Evolutionary conservation across 768 basidiomycete species (phyloP), one percentile per base, ranked within the genome.

Genomic region (Phaeolepiota aurea): DNA sequence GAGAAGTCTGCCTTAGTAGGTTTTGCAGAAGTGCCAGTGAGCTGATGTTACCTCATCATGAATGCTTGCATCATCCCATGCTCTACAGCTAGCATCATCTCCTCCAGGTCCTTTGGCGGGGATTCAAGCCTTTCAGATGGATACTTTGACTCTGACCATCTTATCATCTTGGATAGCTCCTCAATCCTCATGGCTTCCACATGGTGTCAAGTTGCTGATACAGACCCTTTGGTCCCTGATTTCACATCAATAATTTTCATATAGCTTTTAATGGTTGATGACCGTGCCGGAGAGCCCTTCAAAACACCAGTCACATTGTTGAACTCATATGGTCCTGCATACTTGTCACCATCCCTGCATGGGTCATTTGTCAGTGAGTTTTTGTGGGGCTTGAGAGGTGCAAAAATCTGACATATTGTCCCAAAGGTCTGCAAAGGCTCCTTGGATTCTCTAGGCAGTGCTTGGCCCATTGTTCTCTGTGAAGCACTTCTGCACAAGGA

Each of bases 51-150:
- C 1, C 50, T 43, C 2, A 51, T 34, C 7, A 48, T 28, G 42
- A 62, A 65, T 3, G 54, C 59, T 4, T 52, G 51, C 44, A 59
- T 53, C 25, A 59, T 44, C 1, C 22, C 48, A 50, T 66, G 64
- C 45, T 50, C 49, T 1, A 50, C 36, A 4, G 53, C 30, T 2
- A 42, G 23, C 16, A 38, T 47, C 19, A 49, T 37, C 3, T 38
- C 41, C 5, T 34, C 43, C 11, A 47, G 25, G n/a, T 28, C n/a
- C 7, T n/a, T n/a, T n/a, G n/a, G n/a, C n/a, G n/a, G n/a, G n/a
- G n/a, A n/a, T n/a, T n/a, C n/a, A n/a, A n/a, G n/a, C n/a, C n/a
- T n/a, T n/a, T 28, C 25, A 7, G n/a, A 28, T 28, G 54, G 41
- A 38, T 51, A 58, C 20, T 44, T 23, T 2, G n/a, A 20, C 14